Base-by-base conservation (phyloP, 2,329 filamentous ascomycete genomes). In the Setomelanomma holmii region DNA sequence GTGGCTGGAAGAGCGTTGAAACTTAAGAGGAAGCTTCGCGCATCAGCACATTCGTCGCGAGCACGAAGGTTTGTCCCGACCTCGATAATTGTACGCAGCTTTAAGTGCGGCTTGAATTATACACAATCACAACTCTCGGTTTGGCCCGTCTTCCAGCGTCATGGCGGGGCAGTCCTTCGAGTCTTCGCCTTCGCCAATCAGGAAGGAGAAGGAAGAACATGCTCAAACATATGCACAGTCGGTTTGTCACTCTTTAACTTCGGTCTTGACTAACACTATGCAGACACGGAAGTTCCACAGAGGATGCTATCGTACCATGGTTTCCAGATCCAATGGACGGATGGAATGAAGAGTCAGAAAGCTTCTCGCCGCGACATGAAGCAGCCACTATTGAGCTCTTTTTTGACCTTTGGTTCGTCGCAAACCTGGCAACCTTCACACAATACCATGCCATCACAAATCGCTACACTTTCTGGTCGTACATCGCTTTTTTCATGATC, bases 361-460 rank as follows among this genome's bases (percentile, higher is more conserved):
- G 56, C 12, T 64, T 66, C 41, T 35, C 45, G 5, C 59, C 59
- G 19, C 54, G 61, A 1, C 57, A 64, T 40, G 63, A 67, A 50
- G 63, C 63, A 3, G 55, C 54, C 12, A 58, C 62, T 5, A 36
- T 63, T 27, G 63, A 67, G 48, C 53, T 67, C 1, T 67, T 65
- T 56, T 67, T 64, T 46, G 63, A 67, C 40, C 49, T 65, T 5
- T 65, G 64, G 58, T 66, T 66, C 45, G 63, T 64, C 10, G 85
- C 84, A 47, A 87, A 86, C 60, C 77, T 87, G 43, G 82, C 81
- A 8, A 84, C 85, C 14, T 87, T 87, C 60, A 82, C 81, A 3
- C 73, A 75, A 16, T 77, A 77, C 10, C 79, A 82, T 61, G 78
- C 82, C 36, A 82, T 84, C 43, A 81, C 79, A 49, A 78, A 80